Percentiles rank a stretch among this genome's conserved stretches.
Evolutionary conservation across 768 basidiomycete genomes (phyloP).

Genomic region (Gelatoporia subvermispora): DNA sequence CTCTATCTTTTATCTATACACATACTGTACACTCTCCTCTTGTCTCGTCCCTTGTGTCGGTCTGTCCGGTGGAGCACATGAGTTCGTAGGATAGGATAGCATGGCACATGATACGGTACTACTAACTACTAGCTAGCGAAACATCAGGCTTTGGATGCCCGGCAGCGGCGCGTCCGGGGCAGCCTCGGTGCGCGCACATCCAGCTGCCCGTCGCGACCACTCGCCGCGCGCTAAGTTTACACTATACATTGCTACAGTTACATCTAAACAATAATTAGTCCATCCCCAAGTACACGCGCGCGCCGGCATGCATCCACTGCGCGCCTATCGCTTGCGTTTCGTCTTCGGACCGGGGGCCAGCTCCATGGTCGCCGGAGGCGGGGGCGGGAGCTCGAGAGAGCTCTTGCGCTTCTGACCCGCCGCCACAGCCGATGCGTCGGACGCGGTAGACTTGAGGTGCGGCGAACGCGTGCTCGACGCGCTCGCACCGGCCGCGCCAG

Average conservation of each 20-base stretch:
- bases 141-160: too few species aligned
- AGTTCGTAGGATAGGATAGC: too few species aligned
- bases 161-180: too few species aligned
- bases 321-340: conserved; percentile 24
- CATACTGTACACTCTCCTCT: too few species aligned
- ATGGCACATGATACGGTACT: too few species aligned
- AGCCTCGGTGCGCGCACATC: too few species aligned
- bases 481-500: neutral
- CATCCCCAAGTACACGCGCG: neutral
- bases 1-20: too few species aligned
- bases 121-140: too few species aligned
- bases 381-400: conserved; percentile 22
- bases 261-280: conserved; percentile 7
- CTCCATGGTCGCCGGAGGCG: conserved; percentile 6
- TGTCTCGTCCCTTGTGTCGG: too few species aligned
- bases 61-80: too few species aligned
- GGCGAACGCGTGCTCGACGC: conserved; percentile 6
- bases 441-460: conserved; percentile 1
- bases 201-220: too few species aligned
- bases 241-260: conserved; percentile 24
- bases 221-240: conserved; percentile 16
- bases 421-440: neutral
- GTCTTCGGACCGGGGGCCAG: conserved; percentile 12
- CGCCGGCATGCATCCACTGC: neutral
- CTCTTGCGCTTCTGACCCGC: conserved; percentile 26